Evolutionary conservation across 2,329 filamentous ascomycete genomes (phyloP).

Genomic region (Cercospora sojina): DNA sequence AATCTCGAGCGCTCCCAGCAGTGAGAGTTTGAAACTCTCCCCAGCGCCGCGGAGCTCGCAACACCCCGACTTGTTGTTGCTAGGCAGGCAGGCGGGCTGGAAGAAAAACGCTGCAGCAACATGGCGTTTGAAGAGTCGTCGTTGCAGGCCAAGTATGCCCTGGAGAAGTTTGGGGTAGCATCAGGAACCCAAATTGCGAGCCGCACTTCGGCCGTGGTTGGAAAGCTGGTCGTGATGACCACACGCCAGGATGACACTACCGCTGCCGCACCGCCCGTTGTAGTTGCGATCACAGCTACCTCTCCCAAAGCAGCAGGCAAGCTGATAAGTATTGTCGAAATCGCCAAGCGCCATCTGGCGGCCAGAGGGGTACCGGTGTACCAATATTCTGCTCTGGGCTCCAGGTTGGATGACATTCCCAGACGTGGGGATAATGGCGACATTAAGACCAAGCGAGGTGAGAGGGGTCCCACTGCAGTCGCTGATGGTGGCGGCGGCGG

Average conservation of each 20-base stretch:
- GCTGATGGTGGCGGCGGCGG: background rate
- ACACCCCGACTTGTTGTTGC: background rate
- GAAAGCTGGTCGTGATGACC: conserved; percentile 21
- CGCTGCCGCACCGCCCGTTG: conserved; percentile 25
- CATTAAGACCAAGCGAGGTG: background rate
- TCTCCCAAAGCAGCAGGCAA: conserved; percentile 53
- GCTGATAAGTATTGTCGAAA: conserved; percentile 66
- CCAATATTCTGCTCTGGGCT: conserved; percentile 37
- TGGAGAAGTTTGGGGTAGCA: conserved; percentile 31
- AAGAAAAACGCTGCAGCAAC: background rate
- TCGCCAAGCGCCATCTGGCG: conserved; percentile 46
- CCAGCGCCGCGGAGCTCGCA: background rate
- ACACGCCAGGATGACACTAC: conserved; percentile 3
- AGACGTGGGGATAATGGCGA: conserved; percentile 4
- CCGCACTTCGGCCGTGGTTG: conserved; percentile 32
- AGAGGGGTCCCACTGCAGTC: conserved; percentile 6
- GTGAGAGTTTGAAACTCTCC: background rate
- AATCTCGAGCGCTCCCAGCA: background rate
- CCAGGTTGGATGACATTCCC: conserved; percentile 30
- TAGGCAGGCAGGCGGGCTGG: background rate
- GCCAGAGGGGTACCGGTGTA: conserved; percentile 49
- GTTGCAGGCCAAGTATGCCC: conserved; percentile 26
- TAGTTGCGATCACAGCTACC: conserved; percentile 45
- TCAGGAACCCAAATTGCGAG: conserved; percentile 35
- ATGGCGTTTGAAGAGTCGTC: conserved; percentile 26